Base-by-base conservation (phyloP, 768 basidiomycete genomes). In the Mycena polygramma region DNA sequence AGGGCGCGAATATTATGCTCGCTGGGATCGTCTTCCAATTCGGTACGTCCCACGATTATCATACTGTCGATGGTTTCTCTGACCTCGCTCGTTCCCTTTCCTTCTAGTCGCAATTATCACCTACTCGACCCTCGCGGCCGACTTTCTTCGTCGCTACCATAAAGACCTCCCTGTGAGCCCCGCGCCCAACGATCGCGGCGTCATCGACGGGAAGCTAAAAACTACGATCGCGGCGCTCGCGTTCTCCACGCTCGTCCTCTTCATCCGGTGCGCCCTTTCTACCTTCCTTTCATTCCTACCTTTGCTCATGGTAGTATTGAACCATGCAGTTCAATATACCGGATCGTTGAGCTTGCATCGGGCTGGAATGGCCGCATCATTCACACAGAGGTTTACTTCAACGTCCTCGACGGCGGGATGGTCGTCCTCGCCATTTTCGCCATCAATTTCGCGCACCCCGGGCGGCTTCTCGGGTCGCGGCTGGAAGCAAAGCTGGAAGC, bases 21-120 rank as follows among this genome's bases (percentile, higher is more conserved):
- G 88, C 80, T 1, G 92, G 91, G 57, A 91, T 93, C 69, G 81
- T 82, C 20, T 85, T 92, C 74, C 91, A 92, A 74, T 77, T 90
- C 22, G 73, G 85, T 85, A 66, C 30, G 83, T 7, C 5, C 7
- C 14, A 53, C 14, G 15, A 26, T 3, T 19, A 10, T 19, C 20
- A 20, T 39, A 9, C 19, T 30, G 30, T 30, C 9, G 2, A 14
- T 39, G 1, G 10, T 13, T 37, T n/a, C 37, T 37, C 35, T 17
- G 70, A 83, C 45, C 82, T 70, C 17, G 45, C 14, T 30, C 17
- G 45, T 2, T 30, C 20, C 43, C 4, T 53, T 11, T 22, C 15
- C 70, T 30, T 30, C n/a, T 30, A 89, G 87, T 79, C 11, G 81
- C 82, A 46, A 84, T 89, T 57, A 70, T 80, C 2, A 54, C 85